A percentile compares a stretch with the other conserved stretches of the same genome.
These are phyloP conservation scores for Diplogelasinospora grovesii DNA, from an alignment of 495 filamentous ascomycete species.

Conservation along the genomic window DNA sequence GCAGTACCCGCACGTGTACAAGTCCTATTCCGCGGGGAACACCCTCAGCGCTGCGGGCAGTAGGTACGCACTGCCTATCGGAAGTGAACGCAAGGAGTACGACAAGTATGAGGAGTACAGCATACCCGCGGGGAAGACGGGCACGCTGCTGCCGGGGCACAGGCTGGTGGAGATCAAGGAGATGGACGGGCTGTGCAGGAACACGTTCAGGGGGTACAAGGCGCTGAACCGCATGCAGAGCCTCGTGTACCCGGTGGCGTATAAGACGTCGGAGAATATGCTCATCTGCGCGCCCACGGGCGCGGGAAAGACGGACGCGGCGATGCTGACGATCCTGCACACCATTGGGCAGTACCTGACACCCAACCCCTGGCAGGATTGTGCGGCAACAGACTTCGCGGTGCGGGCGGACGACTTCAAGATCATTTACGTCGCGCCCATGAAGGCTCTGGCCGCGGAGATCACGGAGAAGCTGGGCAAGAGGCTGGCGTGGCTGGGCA, in stretches of 20 bases:
- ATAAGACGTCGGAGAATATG: constrained; percentile 96
- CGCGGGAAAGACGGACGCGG: constrained; percentile 97
- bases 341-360: constrained; percentile 75
- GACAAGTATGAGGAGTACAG: constrained; percentile 80
- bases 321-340: constrained; percentile 92
- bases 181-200: constrained; percentile 81
- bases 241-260: constrained; percentile 89
- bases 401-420: constrained; percentile 88
- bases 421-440: constrained; percentile 94
- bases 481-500: constrained; percentile 85
- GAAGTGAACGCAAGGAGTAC: constrained; percentile 48
- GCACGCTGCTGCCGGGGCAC: constrained; percentile 58
- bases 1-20: constrained; percentile 91
- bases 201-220: constrained; percentile 94
- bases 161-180: constrained; percentile 71
- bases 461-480: constrained; percentile 93
- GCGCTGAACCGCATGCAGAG: constrained; percentile 96
- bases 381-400: constrained; percentile 64
- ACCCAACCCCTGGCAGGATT: constrained; percentile 71
- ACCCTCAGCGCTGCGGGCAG: constrained; percentile 66
- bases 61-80: constrained; percentile 67
- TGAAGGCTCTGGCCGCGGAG: constrained; percentile 97
- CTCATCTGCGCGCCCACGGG: constrained; percentile 96
- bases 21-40: constrained; percentile 72
- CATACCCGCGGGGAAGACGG: constrained; percentile 78